These are phyloP conservation scores for Russula emetica DNA, from an alignment of 768 basidiomycete species.

Conservation along the genomic window DNA sequence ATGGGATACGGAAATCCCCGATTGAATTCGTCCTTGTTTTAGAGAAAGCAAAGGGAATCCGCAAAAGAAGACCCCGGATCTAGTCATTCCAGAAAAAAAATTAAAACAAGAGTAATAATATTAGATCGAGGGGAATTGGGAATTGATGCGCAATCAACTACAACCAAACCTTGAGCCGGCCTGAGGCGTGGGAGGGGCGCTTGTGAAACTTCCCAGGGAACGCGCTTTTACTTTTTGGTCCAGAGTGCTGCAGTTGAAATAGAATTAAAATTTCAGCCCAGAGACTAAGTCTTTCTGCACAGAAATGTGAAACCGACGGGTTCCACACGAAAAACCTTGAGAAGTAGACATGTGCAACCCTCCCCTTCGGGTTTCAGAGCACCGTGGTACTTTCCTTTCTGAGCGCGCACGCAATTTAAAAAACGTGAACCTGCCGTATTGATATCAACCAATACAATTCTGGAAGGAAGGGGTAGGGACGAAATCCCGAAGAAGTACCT, in stretches of 20 bases:
- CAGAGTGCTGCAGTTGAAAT: not conserved
- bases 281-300: not conserved
- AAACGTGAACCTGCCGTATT: not conserved
- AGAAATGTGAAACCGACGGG: not conserved
- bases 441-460: not conserved
- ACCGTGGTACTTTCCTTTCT: not conserved
- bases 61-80: not conserved
- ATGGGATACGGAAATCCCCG: too few relatives aligned
- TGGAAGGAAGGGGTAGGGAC: not conserved
- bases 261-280: not conserved
- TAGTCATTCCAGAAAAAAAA: constrained; percentile 2
- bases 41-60: not conserved
- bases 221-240: constrained; percentile 1
- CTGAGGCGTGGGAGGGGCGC: constrained; percentile 11
- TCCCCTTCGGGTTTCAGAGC: not conserved
- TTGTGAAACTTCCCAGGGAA: constrained; percentile 13
- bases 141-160: not conserved
- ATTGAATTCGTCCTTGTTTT: not conserved
- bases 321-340: not conserved
- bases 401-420: not conserved
- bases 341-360: not conserved
- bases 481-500: not conserved
- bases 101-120: not conserved
- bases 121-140: constrained; percentile 4
- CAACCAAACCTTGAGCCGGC: too few relatives aligned